Percentiles rank a stretch among this genome's conserved stretches.
These are phyloP conservation scores for Cymodocea nodosa DNA, from an alignment of 116 monocot species.

Conservation along the genomic window DNA sequence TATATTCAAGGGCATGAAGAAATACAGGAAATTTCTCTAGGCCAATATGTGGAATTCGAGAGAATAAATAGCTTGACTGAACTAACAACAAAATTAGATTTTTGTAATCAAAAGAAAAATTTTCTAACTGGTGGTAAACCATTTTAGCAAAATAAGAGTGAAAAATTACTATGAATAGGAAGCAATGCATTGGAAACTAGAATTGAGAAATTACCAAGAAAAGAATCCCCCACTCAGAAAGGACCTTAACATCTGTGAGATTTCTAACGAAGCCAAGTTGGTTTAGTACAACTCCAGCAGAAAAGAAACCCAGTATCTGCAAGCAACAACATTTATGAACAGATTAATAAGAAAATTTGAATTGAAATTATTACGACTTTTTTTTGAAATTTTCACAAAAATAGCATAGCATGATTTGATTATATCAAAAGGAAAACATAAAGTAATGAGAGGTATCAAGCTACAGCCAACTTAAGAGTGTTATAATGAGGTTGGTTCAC, in stretches of 20 bases:
- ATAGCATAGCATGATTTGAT: background rate
- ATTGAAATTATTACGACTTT: background rate
- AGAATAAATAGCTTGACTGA: too few species aligned
- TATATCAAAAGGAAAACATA: background rate
- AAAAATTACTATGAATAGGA: too few species aligned
- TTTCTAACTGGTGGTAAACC: too few species aligned
- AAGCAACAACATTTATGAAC: slow-evolving; percentile 1
- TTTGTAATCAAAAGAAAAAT: too few species aligned
- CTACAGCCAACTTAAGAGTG: too few species aligned
- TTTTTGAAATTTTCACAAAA: background rate
- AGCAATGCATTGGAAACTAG: background rate
- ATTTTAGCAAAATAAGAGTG: too few species aligned
- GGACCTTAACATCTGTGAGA: slow-evolving; percentile 85
- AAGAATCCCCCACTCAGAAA: slow-evolving; percentile 98
- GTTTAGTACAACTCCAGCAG: slow-evolving; percentile 87
- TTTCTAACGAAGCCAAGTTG: slow-evolving; percentile 96
- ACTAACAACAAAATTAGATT: too few species aligned
- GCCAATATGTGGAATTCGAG: too few species aligned
- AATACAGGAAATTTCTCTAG: too few species aligned
- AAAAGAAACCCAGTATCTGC: slow-evolving; percentile 98
- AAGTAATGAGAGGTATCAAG: background rate
- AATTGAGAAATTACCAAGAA: slow-evolving; percentile 59
- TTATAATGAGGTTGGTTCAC: too few species aligned
- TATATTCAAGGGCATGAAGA: too few species aligned
- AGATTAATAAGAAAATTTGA: background rate